Percentiles rank a stretch among this genome's conserved stretches.
phyloP scores from a whole-genome alignment of 768 basidiomycete genomes.

The Tylopilus sp. region DNA sequence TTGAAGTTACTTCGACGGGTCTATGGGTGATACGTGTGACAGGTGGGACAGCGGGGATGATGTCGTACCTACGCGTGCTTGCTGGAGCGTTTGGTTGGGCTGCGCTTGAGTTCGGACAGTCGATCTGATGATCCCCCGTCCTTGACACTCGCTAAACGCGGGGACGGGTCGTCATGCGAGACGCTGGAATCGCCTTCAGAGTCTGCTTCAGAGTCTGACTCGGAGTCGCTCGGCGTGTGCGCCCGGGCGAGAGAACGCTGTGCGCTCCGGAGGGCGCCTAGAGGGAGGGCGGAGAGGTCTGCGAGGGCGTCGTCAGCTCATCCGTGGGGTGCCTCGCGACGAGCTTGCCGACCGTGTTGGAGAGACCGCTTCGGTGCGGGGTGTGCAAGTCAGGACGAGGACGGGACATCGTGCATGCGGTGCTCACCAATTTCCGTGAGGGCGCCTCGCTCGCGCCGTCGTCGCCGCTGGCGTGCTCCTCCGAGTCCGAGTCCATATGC shows the following conservation, averaged over 20 bases:
- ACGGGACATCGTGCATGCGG: neutral
- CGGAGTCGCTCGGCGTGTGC: constrained; percentile 38
- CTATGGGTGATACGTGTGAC: constrained; percentile 36
- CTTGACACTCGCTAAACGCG: constrained; percentile 20
- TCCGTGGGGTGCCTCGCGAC: neutral
- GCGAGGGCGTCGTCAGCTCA: constrained; percentile 5
- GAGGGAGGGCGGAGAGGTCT: constrained; percentile 61
- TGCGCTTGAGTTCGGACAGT: constrained; percentile 42
- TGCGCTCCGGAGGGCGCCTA: constrained; percentile 64
- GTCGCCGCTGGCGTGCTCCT: constrained; percentile 7
- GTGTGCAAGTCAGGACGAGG: neutral
- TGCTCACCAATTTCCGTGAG: constrained; percentile 17
- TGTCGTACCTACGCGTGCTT: constrained; percentile 87
- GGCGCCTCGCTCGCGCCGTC: constrained; percentile 1
- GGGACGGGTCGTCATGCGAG: constrained; percentile 7
- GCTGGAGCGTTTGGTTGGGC: constrained; percentile 57
- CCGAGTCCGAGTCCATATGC: too few species aligned
- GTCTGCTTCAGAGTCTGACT: constrained; percentile 30
- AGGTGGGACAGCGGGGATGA: neutral
- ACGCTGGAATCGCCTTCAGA: constrained; percentile 12
- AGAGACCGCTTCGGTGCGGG: constrained; percentile 23
- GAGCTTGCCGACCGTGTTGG: constrained; percentile 21
- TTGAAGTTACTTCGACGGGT: constrained; percentile 79
- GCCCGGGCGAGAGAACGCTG: constrained; percentile 50
- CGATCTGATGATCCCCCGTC: constrained; percentile 38